Conservation (phyloP, 192 early-diverging fungal species). For the Polychytrium aggregatum region DNA sequence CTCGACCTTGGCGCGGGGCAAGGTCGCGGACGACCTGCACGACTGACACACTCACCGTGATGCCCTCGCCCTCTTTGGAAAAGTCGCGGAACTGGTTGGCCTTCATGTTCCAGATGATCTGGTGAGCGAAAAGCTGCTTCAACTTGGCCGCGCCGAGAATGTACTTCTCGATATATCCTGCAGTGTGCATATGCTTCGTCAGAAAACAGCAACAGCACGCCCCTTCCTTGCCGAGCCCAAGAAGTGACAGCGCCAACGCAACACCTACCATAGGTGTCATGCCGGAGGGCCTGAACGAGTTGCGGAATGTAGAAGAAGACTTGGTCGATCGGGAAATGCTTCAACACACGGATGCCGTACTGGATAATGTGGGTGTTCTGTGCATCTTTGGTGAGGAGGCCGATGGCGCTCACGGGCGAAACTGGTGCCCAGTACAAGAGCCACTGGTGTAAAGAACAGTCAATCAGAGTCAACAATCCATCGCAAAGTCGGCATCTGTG, state of each 20-base stretch:
- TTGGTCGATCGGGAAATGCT: constrained; percentile 80
- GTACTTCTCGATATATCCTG: constrained; percentile 88
- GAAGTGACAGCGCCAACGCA: neutral
- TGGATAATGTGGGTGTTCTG: constrained; percentile 88
- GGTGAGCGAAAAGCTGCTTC: constrained; percentile 97
- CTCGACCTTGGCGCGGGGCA: too few species aligned
- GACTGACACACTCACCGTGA: constrained; percentile 15
- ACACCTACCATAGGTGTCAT: constrained; percentile 52
- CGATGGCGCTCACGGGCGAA: constrained; percentile 78
- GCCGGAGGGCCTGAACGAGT: constrained; percentile 88
- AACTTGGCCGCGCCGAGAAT: constrained; percentile 87
- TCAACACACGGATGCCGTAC: constrained; percentile 84
- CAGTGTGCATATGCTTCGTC: neutral
- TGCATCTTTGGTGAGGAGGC: constrained; percentile 63
- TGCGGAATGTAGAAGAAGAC: constrained; percentile 99
- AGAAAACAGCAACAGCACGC: neutral
- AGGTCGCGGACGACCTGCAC: too few species aligned
- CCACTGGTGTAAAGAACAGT: constrained; percentile 15
- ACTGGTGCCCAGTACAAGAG: constrained; percentile 84
- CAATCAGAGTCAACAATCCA: too few species aligned
- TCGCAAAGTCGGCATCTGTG: neutral
- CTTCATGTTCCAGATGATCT: constrained; percentile 99
- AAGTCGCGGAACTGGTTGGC: constrained; percentile 87
- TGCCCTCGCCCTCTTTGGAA: constrained; percentile 44
- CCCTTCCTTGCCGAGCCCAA: neutral